Conservation (phyloP, 257 asterid genomes). For the Fraxinus anomala region DNA sequence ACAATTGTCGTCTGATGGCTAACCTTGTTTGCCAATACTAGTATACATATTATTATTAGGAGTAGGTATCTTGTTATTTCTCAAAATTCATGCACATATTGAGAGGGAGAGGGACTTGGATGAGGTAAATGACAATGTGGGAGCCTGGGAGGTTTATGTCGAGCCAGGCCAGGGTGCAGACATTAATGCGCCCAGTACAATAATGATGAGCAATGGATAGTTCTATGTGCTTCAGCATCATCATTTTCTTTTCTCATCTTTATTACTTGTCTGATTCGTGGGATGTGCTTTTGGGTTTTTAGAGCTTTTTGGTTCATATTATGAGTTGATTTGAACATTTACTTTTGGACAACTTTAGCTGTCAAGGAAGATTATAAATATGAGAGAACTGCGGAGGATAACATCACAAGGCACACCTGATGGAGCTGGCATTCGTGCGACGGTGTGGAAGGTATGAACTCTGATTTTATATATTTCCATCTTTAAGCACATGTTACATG, state of each 20-base stretch:
- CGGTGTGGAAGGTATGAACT: slow-evolving; percentile 80
- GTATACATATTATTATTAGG: background rate
- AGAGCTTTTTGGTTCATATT: slow-evolving; percentile 17
- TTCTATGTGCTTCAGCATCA: background rate
- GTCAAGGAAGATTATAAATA: slow-evolving; percentile 74
- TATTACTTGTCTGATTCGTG: background rate
- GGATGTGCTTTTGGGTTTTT: background rate
- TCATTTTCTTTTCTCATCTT: background rate
- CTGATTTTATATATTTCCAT: background rate
- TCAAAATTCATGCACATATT: background rate
- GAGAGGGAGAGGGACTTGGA: background rate
- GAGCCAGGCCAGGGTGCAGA: background rate
- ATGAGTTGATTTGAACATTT: background rate
- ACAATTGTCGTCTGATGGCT: background rate
- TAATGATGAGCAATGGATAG: background rate
- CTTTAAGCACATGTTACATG: slow-evolving; percentile 1
- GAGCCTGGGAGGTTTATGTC: background rate
- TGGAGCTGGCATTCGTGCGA: slow-evolving; percentile 86
- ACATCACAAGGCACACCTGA: slow-evolving; percentile 89
- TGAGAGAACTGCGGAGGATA: slow-evolving; percentile 79
- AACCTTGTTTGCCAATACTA: background rate
- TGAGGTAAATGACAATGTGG: background rate
- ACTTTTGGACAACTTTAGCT: slow-evolving; percentile 37
- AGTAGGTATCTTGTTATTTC: background rate
- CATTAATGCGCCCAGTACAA: background rate